Conservation (phyloP, 495 filamentous ascomycete genomes). For the Lophium mytilinum region DNA sequence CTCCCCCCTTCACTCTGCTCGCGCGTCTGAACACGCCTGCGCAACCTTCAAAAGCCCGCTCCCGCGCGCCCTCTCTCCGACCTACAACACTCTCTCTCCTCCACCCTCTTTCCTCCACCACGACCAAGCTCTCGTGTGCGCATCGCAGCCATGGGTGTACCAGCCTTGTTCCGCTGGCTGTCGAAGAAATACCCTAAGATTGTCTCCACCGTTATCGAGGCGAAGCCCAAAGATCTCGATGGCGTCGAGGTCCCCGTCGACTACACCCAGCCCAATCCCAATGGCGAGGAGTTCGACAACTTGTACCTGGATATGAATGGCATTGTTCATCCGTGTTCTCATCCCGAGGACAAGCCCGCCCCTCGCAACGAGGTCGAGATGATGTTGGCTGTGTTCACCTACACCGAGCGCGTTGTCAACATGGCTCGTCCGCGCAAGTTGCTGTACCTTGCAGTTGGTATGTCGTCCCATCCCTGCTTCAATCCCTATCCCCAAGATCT, state of each 20-base stretch:
- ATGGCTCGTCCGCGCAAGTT: constrained; percentile 95
- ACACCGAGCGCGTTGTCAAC: constrained; percentile 95
- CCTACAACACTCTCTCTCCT: not conserved
- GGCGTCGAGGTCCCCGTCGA: constrained; percentile 79
- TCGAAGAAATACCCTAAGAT: constrained; percentile 96
- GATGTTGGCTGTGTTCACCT: constrained; percentile 97
- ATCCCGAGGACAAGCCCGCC: constrained; percentile 87
- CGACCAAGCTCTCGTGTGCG: not conserved
- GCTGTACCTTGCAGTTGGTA: constrained; percentile 95
- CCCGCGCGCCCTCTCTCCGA: not conserved
- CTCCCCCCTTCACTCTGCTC: not conserved
- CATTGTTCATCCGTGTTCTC: constrained; percentile 97
- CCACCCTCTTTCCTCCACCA: not conserved
- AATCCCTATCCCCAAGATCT: not conserved
- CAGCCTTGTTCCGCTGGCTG: constrained; percentile 87
- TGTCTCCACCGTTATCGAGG: constrained; percentile 81
- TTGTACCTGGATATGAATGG: constrained; percentile 99
- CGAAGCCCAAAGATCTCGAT: constrained; percentile 67
- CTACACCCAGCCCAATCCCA: constrained; percentile 77
- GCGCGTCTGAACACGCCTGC: not conserved
- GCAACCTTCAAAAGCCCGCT: too few species aligned
- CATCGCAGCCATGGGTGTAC: constrained; percentile 73
- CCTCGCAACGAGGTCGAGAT: constrained; percentile 95
- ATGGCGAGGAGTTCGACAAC: constrained; percentile 97
- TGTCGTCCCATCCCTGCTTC: constrained; percentile 31